Evolutionary conservation across 306 rosid genomes (phyloP).

Genomic region (Prunus mume): DNA sequence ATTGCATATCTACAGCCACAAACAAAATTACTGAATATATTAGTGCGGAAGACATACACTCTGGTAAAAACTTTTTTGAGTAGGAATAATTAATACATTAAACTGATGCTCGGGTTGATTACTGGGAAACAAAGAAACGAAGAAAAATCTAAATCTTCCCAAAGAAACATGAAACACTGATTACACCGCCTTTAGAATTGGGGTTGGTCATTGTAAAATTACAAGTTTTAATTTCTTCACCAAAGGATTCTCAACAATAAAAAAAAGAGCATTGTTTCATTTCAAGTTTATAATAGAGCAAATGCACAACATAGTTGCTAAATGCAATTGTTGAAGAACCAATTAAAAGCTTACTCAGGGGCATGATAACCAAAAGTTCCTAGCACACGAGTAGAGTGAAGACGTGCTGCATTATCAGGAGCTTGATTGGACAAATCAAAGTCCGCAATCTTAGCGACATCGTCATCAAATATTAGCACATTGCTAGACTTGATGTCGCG

Average conservation of each 20-base stretch:
- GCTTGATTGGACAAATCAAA: constrained; percentile 95
- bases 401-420: constrained; percentile 97
- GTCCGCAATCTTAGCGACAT: constrained; percentile 86
- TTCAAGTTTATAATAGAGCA: not conserved
- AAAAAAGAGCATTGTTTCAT: not conserved
- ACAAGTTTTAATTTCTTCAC: constrained; percentile 15
- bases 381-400: constrained; percentile 90
- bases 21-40: constrained; percentile 12
- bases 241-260: constrained; percentile 4
- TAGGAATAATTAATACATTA: not conserved
- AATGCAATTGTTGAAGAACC: not conserved
- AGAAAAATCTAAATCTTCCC: not conserved
- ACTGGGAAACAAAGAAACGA: constrained; percentile 10
- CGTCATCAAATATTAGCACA: constrained; percentile 78
- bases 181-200: not conserved
- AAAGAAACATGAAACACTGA: not conserved
- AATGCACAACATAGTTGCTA: not conserved
- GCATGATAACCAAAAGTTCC: constrained; percentile 97
- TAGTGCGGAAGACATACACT: not conserved
- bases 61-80: not conserved
- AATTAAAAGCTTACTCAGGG: constrained; percentile 71
- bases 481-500: constrained; percentile 92
- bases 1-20: constrained; percentile 70
- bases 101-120: constrained; percentile 6
- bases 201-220: not conserved